Evolutionary conservation across 2,329 filamentous ascomycete species (phyloP), one percentile per base, ranked within the genome.

Genomic region (Botrytis elliptica): DNA sequence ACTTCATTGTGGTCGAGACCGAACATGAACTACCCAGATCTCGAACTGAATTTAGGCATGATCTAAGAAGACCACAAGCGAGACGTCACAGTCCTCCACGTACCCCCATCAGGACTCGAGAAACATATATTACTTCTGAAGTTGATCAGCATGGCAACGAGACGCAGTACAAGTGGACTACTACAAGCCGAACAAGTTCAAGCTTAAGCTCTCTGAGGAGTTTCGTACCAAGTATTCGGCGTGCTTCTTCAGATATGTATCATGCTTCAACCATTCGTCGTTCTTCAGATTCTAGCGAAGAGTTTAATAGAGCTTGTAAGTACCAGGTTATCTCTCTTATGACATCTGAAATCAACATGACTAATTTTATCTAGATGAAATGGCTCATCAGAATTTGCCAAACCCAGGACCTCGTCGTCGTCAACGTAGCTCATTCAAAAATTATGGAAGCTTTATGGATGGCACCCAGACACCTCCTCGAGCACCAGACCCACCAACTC

Each of bases 211-310:
- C 66, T 42, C 5, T 40, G 40, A 38, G 10, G 22, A n/a, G 49
- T 42, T 69, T 25, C n/a, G 22, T 33, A n/a, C 66, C 66, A 36
- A 69, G 38, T 59, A 42, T 22, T 64, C 38, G 25, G 4, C 62
- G 38, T 42, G 3, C n/a, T 9, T 42, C 62, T 42, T 29, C 25
- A 64, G 25, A 42, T 33, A 20, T 22, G 3, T n/a, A 57, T 42
- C 49, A 9, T 42, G 3, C 49, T 57, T 57, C 65, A 14, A 25
- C 10, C 7, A 7, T 49, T 10, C 38, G 49, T 25, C 49, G 9
- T 33, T 69, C 20, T 33, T 44, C 66, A 33, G 49, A 57, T 42
- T 69, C 66, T 42, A 69, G 66, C n/a, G 66, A 69, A 29, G 66
- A 57, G 38, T 69, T 33, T 44, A 40, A 69, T 8, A 42, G 66